A percentile compares a stretch with the other conserved stretches of the same genome.
These are phyloP conservation scores for Hordeum pubiflorum DNA, from an alignment of 202 grass and related monocot species.

Conservation along the genomic window DNA sequence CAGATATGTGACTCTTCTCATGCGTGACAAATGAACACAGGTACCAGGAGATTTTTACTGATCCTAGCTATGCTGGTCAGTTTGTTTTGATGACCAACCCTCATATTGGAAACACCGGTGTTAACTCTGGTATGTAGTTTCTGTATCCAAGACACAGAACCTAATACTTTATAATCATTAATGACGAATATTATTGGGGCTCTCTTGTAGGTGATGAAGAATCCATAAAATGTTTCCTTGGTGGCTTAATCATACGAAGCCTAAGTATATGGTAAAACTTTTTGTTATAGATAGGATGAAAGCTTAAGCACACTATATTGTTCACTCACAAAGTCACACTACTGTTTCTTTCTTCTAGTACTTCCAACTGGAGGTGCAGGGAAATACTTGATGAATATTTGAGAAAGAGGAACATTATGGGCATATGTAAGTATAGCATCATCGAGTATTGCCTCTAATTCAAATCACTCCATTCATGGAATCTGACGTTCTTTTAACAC, in stretches of 20 bases:
- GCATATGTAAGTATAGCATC: conserved; percentile 67
- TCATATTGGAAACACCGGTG: conserved; percentile 94
- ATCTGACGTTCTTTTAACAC: conserved; percentile 19
- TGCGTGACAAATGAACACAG: conserved; percentile 31
- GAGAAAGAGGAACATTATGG: conserved; percentile 88
- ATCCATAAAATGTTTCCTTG: conserved; percentile 77
- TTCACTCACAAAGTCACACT: background rate
- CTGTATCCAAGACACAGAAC: background rate
- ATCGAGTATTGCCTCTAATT: background rate
- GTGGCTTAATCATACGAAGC: conserved; percentile 75
- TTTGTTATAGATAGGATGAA: background rate
- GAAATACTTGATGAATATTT: conserved; percentile 86
- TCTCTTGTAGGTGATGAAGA: conserved; percentile 75
- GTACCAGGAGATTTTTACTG: conserved; percentile 97
- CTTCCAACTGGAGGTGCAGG: conserved; percentile 83
- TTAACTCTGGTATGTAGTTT: conserved; percentile 61
- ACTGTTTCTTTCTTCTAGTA: conserved; percentile 40
- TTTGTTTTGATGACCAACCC: conserved; percentile 99
- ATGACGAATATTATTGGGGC: background rate
- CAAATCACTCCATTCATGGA: background rate
- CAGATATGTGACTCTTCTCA: background rate
- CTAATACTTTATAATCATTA: background rate
- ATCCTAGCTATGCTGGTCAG: conserved; percentile 89
- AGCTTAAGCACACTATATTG: background rate
- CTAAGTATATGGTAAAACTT: conserved; percentile 70